Percentiles rank a stretch among this genome's conserved stretches.
Evolutionary conservation across 257 asterid species (phyloP).

Genomic region (Leonotis leonurus): DNA sequence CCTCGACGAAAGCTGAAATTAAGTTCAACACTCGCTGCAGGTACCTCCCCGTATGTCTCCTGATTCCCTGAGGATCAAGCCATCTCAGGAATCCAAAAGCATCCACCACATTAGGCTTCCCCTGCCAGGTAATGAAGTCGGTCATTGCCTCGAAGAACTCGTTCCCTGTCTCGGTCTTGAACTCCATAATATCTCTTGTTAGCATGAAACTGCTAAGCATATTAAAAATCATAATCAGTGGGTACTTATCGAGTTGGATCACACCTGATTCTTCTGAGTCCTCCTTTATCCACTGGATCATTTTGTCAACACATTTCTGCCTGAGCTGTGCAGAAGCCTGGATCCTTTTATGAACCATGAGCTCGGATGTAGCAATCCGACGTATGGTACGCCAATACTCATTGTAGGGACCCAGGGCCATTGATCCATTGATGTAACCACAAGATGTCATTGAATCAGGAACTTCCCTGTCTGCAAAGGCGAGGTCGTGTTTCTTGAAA

Average conservation of each 20-base stretch:
- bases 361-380: conserved; percentile 28
- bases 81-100: conserved; percentile 33
- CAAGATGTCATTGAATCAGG: conserved; percentile 23
- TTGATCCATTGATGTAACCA: conserved; percentile 20
- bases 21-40: conserved; percentile 16
- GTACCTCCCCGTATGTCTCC: conserved; percentile 17
- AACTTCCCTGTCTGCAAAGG: conserved; percentile 23
- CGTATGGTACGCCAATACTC: conserved; percentile 33
- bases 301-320: conserved; percentile 20
- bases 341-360: conserved; percentile 28
- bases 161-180: conserved; percentile 19
- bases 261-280: conserved; percentile 12
- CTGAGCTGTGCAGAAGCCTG: conserved; percentile 14
- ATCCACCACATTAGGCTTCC: conserved; percentile 32
- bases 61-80: conserved; percentile 41
- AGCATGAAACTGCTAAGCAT: conserved; percentile 33
- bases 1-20: conserved; percentile 30
- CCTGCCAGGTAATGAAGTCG: conserved; percentile 23
- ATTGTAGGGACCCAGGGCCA: conserved; percentile 24
- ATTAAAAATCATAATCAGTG: conserved; percentile 27
- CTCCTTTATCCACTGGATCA: conserved; percentile 30
- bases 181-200: conserved; percentile 25
- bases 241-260: conserved; percentile 22
- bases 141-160: conserved; percentile 26
- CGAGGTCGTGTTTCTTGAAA: conserved; percentile 36